Percentiles rank a stretch among this genome's conserved stretches.
These are phyloP conservation scores for Nemania sp. DNA, from an alignment of 2,329 filamentous ascomycete genomes.

Conservation along the genomic window DNA sequence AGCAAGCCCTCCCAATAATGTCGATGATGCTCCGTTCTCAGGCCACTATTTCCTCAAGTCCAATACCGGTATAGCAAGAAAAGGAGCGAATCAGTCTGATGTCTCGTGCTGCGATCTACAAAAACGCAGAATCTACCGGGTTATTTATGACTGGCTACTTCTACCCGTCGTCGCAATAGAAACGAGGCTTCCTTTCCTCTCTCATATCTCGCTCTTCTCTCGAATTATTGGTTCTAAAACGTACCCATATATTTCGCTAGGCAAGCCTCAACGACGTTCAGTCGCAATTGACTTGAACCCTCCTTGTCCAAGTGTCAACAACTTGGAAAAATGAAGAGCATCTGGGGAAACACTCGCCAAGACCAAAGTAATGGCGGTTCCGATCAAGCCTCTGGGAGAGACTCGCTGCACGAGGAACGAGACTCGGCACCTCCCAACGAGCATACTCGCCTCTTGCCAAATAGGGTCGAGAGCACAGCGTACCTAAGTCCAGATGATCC, in stretches of 20 bases:
- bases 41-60: too few relatives aligned
- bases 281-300: neutral
- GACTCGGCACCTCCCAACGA: slow-evolving; percentile 48
- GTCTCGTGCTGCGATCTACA: neutral
- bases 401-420: slow-evolving; percentile 33
- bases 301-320: slow-evolving; percentile 3
- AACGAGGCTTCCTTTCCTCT: neutral
- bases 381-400: slow-evolving; percentile 24
- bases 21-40: neutral
- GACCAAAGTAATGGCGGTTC: slow-evolving; percentile 25
- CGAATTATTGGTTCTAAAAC: slow-evolving; percentile 1
- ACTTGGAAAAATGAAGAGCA: slow-evolving; percentile 35
- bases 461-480: slow-evolving; percentile 60
- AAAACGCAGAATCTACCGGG: neutral
- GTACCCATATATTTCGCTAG: neutral
- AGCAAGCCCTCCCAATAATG: slow-evolving; percentile 12
- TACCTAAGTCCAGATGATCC: slow-evolving; percentile 81
- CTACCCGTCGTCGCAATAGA: slow-evolving; percentile 2
- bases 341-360: slow-evolving; percentile 37
- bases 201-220: too few relatives aligned
- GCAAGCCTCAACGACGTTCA: neutral
- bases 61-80: too few relatives aligned
- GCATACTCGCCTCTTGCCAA: slow-evolving; percentile 70
- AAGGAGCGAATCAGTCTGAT: neutral
- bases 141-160: neutral